These are phyloP conservation scores for Glaciozyma martinii DNA, from an alignment of 768 basidiomycete species.

Conservation along the genomic window DNA sequence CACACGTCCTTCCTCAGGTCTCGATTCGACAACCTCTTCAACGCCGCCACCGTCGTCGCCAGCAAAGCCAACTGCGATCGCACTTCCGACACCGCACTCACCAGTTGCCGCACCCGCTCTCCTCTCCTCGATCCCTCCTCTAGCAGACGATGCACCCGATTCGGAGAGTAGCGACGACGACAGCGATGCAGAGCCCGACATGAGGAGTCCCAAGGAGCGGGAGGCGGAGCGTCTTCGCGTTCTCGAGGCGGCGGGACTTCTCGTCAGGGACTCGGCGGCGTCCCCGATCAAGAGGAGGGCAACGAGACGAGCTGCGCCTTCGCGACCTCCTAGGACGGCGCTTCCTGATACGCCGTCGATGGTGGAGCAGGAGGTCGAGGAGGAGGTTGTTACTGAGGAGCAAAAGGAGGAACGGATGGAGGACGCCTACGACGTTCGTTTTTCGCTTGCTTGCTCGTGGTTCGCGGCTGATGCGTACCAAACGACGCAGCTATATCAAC, in stretches of 20 bases:
- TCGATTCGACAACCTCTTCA: not conserved
- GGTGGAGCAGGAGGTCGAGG: not conserved
- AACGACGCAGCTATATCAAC: conserved; percentile 20
- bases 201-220: conserved; percentile 46
- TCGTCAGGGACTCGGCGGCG: conserved; percentile 51
- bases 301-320: conserved; percentile 5
- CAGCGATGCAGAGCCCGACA: conserved; percentile 14
- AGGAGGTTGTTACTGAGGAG: not conserved
- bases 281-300: not conserved
- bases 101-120: not conserved
- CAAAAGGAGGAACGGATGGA: conserved; percentile 27
- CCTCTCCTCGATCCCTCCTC: not conserved
- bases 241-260: conserved; percentile 77
- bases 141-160: not conserved
- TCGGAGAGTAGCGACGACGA: conserved; percentile 16
- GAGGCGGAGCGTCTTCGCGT: conserved; percentile 70
- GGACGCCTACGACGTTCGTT: conserved; percentile 27
- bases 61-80: not conserved
- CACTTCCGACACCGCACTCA: not conserved
- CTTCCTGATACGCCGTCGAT: conserved; percentile 23
- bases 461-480: not conserved
- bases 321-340: conserved; percentile 18
- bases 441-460: not conserved
- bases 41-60: not conserved
- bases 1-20: not conserved